Evolutionary conservation across 2,329 filamentous ascomycete genomes (phyloP).

Genomic region (Cercospora zeina): DNA sequence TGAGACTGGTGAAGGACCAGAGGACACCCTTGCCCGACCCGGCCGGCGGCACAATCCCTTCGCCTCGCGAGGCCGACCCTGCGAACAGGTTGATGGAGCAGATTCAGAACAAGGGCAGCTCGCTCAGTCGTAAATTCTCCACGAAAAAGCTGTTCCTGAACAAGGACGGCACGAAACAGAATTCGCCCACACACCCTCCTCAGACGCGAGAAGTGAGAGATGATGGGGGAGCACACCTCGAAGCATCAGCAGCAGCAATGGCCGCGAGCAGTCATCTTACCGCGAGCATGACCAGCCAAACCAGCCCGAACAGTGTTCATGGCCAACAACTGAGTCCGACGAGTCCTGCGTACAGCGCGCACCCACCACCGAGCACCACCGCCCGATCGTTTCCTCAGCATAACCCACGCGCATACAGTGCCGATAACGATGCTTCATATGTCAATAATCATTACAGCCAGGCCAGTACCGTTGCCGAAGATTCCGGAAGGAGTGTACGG

Average conservation of each 20-base stretch:
- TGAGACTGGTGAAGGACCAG: conserved; percentile 87
- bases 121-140: conserved; percentile 55
- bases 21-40: conserved; percentile 77
- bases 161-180: conserved; percentile 49
- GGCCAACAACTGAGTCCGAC: conserved; percentile 50
- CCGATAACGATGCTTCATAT: conserved; percentile 33
- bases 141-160: conserved; percentile 55
- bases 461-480: conserved; percentile 28
- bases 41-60: conserved; percentile 37
- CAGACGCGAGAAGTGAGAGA: conserved; percentile 38
- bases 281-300: conserved; percentile 49
- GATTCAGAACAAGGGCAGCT: conserved; percentile 45
- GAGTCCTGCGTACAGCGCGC: conserved; percentile 50
- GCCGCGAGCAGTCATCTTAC: conserved; percentile 54
- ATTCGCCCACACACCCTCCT: conserved; percentile 52
- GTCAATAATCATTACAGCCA: conserved; percentile 33
- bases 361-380: conserved; percentile 32
- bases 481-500: conserved; percentile 25
- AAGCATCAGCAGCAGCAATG: conserved; percentile 54
- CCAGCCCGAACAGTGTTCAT: conserved; percentile 44
- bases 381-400: conserved; percentile 37
- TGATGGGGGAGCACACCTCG: conserved; percentile 42
- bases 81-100: conserved; percentile 31
- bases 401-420: conserved; percentile 23
- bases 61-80: conserved; percentile 38